phyloP scores from a whole-genome alignment of 1,284 basidiomycete genomes.

The Anthracocystis walkeri region DNA sequence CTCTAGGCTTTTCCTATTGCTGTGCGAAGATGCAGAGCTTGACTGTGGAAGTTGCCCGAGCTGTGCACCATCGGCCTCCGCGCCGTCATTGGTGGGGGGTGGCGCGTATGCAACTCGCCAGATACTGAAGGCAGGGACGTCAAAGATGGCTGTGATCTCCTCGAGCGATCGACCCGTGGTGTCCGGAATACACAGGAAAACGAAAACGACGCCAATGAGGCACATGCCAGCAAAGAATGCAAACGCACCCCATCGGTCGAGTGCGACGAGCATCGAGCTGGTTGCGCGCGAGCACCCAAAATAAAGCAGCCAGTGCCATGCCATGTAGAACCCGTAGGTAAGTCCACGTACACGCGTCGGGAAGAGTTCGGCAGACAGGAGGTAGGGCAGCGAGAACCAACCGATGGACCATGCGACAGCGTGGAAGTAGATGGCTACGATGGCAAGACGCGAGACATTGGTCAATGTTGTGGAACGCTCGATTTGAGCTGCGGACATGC shows the following conservation, averaged over 20 bases:
- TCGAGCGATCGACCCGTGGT: slow-evolving; percentile 18
- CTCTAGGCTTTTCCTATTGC: slow-evolving; percentile 4
- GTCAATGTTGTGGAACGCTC: slow-evolving; percentile 8
- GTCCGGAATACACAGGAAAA: slow-evolving; percentile 20
- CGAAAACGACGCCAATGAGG: slow-evolving; percentile 12
- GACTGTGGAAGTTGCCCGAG: background rate
- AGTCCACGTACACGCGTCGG: slow-evolving; percentile 9
- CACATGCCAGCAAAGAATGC: slow-evolving; percentile 17
- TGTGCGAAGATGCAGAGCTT: slow-evolving; percentile 2
- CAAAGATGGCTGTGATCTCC: slow-evolving; percentile 22
- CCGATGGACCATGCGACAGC: slow-evolving; percentile 19
- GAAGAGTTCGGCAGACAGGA: slow-evolving; percentile 18
- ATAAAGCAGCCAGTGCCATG: slow-evolving; percentile 20
- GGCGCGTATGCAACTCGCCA: slow-evolving; percentile 14
- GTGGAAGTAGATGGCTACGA: slow-evolving; percentile 21
- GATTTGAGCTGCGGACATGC: slow-evolving; percentile 14
- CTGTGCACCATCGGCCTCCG: background rate
- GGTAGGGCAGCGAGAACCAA: slow-evolving; percentile 19
- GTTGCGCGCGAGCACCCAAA: slow-evolving; percentile 20
- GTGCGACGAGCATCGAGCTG: slow-evolving; percentile 19
- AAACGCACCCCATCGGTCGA: slow-evolving; percentile 17
- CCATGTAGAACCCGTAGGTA: slow-evolving; percentile 19
- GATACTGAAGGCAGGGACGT: slow-evolving; percentile 20
- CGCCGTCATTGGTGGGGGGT: background rate
- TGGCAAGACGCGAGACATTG: slow-evolving; percentile 13